Percentiles rank a stretch among this genome's conserved stretches.
Conservation (phyloP, 164 flowering plant species). For the Stephania cephalantha region DNA sequence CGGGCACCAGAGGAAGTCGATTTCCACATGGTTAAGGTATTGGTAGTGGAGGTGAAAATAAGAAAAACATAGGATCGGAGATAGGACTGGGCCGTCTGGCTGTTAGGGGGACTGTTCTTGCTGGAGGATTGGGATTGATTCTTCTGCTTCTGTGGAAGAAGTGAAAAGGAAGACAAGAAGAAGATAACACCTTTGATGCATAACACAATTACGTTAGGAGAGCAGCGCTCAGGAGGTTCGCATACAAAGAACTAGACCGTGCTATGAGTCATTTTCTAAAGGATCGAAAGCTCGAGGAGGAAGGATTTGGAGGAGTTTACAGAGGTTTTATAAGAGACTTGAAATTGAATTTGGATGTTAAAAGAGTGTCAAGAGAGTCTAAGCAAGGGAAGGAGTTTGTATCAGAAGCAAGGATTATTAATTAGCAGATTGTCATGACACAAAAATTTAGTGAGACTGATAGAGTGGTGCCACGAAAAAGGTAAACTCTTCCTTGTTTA, state of each 20-base stretch:
- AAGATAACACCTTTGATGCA: too few relatives aligned
- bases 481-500: slow-evolving; percentile 17
- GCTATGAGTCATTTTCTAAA: slow-evolving; percentile 22
- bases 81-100: too few relatives aligned
- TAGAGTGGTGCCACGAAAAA: slow-evolving; percentile 20
- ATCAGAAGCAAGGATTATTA: slow-evolving; percentile 16
- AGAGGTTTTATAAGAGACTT: slow-evolving; percentile 12
- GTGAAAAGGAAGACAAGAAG: too few relatives aligned
- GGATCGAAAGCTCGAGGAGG: slow-evolving; percentile 28
- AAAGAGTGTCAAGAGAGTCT: slow-evolving; percentile 13
- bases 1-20: too few relatives aligned
- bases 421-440: slow-evolving; percentile 15
- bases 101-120: too few relatives aligned
- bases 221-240: slow-evolving; percentile 19
- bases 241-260: slow-evolving; percentile 18
- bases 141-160: too few relatives aligned
- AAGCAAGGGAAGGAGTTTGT: slow-evolving; percentile 18
- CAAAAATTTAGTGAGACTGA: slow-evolving; percentile 15
- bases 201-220: too few relatives aligned
- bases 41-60: too few relatives aligned
- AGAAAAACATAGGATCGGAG: too few relatives aligned
- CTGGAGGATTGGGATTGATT: too few relatives aligned
- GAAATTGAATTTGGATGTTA: not conserved
- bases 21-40: too few relatives aligned
- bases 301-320: slow-evolving; percentile 31